Evolutionary conservation across 176 grass and related monocot species (phyloP).

Genomic region (Triticum aestivum): IWGSC_CS_RefSeq_v2.1 NC_057812.1:205357510-205358009

Average conservation of each 20-base stretch:
- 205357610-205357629: background rate
- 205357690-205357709: background rate
- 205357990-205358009: background rate
- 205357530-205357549: slow-evolving; percentile 35
- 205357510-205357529: slow-evolving; percentile 5
- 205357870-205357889: background rate
- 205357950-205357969: background rate
- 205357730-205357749: background rate
- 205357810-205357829: background rate
- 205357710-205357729: background rate
- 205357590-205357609: background rate
- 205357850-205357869: background rate
- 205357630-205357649: background rate
- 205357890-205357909: background rate
- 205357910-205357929: background rate
- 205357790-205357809: background rate
- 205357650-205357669: background rate
- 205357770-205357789: background rate
- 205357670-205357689: background rate
- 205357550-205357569: slow-evolving; percentile 21
- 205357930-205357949: background rate
- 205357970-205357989: background rate
- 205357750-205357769: background rate
- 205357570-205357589: background rate
- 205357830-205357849: background rate